These are phyloP conservation scores for Suillus variegatus DNA, from an alignment of 768 basidiomycete species.

Conservation along the genomic window DNA sequence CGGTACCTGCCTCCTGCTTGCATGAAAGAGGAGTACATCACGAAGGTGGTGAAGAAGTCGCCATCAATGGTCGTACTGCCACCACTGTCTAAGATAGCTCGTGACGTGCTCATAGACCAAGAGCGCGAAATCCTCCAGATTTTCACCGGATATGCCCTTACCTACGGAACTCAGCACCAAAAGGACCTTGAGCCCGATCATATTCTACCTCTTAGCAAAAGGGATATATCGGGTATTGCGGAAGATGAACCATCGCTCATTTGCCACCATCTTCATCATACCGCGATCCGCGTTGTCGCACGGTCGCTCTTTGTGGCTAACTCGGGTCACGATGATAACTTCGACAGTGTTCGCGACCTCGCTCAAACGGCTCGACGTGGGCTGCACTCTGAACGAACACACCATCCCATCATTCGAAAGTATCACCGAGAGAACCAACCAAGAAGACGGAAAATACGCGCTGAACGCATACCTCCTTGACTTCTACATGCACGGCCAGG, in stretches of 20 bases:
- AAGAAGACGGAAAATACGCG: slow-evolving; percentile 27
- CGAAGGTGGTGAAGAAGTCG: slow-evolving; percentile 40
- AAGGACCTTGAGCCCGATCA: slow-evolving; percentile 43
- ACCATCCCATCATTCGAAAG: slow-evolving; percentile 56
- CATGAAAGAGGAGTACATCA: slow-evolving; percentile 37
- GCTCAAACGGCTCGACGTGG: slow-evolving; percentile 51
- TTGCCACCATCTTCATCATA: slow-evolving; percentile 35
- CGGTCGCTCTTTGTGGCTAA: slow-evolving; percentile 68
- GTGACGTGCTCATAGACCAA: slow-evolving; percentile 45
- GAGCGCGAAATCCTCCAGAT: slow-evolving; percentile 50
- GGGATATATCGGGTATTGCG: slow-evolving; percentile 21
- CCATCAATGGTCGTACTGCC: slow-evolving; percentile 62
- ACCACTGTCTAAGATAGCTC: slow-evolving; percentile 42
- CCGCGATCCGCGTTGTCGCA: slow-evolving; percentile 38
- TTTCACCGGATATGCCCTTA: slow-evolving; percentile 57
- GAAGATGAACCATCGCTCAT: slow-evolving; percentile 11
- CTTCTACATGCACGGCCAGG: slow-evolving; percentile 69
- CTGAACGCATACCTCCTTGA: slow-evolving; percentile 71
- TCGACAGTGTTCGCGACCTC: slow-evolving; percentile 53
- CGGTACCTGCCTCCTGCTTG: slow-evolving; percentile 50
- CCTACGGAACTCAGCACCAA: slow-evolving; percentile 44
- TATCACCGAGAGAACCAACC: slow-evolving; percentile 26
- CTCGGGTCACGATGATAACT: slow-evolving; percentile 64
- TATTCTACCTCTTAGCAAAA: slow-evolving; percentile 50
- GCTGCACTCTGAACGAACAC: slow-evolving; percentile 56